Percentiles rank a stretch among this genome's conserved stretches.
phyloP scores from a whole-genome alignment of 805 yeast genomes.

The Metschnikowia amazonensis region DNA sequence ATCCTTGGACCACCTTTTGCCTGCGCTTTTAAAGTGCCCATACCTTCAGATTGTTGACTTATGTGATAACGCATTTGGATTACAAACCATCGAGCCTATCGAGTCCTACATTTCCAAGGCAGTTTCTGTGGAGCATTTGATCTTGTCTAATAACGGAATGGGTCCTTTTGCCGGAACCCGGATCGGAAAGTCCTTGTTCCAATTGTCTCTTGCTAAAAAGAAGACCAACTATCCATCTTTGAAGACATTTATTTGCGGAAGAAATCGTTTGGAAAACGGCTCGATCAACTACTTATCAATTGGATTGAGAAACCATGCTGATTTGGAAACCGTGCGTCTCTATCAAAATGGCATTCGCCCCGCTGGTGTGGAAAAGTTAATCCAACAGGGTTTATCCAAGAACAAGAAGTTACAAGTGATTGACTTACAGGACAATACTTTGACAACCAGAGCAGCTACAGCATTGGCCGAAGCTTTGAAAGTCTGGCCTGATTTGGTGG shows the following conservation, averaged over 20 bases:
- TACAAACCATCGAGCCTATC: conserved; percentile 88
- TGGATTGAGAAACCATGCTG: conserved; percentile 77
- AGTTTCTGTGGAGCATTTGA: conserved; percentile 75
- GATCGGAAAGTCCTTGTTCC: conserved; percentile 80
- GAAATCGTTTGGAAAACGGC: conserved; percentile 96
- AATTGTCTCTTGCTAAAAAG: conserved; percentile 62
- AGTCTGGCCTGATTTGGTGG: conserved; percentile 63
- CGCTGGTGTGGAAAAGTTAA: conserved; percentile 74
- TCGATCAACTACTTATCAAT: conserved; percentile 80
- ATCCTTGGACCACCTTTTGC: conserved; percentile 67
- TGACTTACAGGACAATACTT: conserved; percentile 94
- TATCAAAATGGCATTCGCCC: conserved; percentile 98
- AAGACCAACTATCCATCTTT: conserved; percentile 48
- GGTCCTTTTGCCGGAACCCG: conserved; percentile 98
- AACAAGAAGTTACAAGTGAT: conserved; percentile 60
- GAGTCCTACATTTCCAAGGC: conserved; percentile 76
- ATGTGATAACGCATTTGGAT: conserved; percentile 95
- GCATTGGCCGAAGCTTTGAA: conserved; percentile 41
- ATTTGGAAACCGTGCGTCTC: conserved; percentile 68
- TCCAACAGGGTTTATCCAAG: conserved; percentile 64
- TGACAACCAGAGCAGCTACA: conserved; percentile 68
- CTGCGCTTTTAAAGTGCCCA: conserved; percentile 66
- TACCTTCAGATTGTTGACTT: conserved; percentile 72
- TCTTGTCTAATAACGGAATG: conserved; percentile 92
- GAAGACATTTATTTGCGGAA: conserved; percentile 90